Percentiles rank a stretch among this genome's conserved stretches.
These are phyloP conservation scores for Physcia stellaris DNA, from an alignment of 495 filamentous ascomycete genomes.

Conservation along the genomic window DNA sequence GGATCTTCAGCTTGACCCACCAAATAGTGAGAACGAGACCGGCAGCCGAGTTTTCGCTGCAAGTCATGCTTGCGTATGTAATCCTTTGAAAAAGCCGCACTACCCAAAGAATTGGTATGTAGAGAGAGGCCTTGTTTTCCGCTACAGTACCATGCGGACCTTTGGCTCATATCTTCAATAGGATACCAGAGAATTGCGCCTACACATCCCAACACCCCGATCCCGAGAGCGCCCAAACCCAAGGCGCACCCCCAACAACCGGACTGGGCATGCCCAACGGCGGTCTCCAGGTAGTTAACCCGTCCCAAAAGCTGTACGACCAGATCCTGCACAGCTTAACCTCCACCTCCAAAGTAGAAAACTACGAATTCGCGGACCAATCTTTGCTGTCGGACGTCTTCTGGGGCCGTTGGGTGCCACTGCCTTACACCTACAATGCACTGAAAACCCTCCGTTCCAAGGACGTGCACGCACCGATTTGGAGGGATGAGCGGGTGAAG, in stretches of 20 bases:
- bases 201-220: conserved; percentile 53
- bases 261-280: conserved; percentile 59
- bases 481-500: conserved; percentile 63
- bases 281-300: conserved; percentile 60
- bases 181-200: conserved; percentile 59
- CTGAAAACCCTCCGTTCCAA: conserved; percentile 61
- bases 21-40: conserved; percentile 30
- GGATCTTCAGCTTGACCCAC: conserved; percentile 52
- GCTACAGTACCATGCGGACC: not conserved
- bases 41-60: conserved; percentile 55
- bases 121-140: not conserved
- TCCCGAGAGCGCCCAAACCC: conserved; percentile 42
- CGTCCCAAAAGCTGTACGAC: conserved; percentile 38
- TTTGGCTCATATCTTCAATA: conserved; percentile 9
- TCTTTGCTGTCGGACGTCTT: conserved; percentile 55
- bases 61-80: conserved; percentile 69
- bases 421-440: conserved; percentile 74
- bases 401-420: conserved; percentile 49
- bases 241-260: conserved; percentile 33
- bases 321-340: conserved; percentile 38
- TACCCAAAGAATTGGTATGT: conserved; percentile 60
- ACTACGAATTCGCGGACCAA: conserved; percentile 69
- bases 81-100: conserved; percentile 58
- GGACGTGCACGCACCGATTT: conserved; percentile 56
- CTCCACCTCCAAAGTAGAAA: conserved; percentile 23